phyloP scores from a whole-genome alignment of 1,139 yeast genomes.

The Yamadazyma buinensis region DNA sequence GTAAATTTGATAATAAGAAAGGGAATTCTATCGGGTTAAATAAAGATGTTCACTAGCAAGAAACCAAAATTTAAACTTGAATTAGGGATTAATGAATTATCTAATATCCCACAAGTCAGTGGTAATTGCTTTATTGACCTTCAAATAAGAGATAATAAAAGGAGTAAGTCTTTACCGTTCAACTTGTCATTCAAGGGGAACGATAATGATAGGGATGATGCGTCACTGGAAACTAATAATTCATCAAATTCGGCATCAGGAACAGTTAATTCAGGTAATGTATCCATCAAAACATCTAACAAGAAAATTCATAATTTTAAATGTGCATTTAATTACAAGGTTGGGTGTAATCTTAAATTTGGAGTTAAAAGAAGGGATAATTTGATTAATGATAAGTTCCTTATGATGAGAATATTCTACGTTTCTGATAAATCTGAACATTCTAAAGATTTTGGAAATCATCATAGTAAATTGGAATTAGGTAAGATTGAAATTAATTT shows the following conservation, averaged over 20 bases:
- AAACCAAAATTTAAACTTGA: constrained; percentile 52
- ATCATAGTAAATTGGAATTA: constrained; percentile 33
- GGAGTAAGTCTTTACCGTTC: constrained; percentile 9
- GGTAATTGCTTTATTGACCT: constrained; percentile 64
- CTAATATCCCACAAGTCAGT: constrained; percentile 76
- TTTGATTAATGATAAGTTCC: constrained; percentile 36
- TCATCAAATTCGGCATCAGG: constrained; percentile 3
- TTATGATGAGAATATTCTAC: constrained; percentile 31
- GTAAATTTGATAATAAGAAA: too few species aligned
- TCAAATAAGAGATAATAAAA: constrained; percentile 30
- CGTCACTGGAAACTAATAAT: not conserved
- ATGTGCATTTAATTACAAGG: constrained; percentile 36
- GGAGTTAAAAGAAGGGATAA: constrained; percentile 33
- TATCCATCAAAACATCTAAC: constrained; percentile 30
- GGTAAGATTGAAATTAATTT: constrained; percentile 70
- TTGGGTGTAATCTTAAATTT: constrained; percentile 40
- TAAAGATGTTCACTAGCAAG: constrained; percentile 5
- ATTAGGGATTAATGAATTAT: constrained; percentile 61
- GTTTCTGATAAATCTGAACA: constrained; percentile 40
- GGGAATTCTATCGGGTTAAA: too few species aligned
- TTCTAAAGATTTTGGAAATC: constrained; percentile 3
- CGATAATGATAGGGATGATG: constrained; percentile 1
- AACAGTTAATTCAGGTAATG: constrained; percentile 21
- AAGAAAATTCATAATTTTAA: constrained; percentile 41
- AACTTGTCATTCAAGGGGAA: constrained; percentile 2